Base-by-base conservation (phyloP, 805 yeast genomes). In the Yamadazyma kitorensis region DNA sequence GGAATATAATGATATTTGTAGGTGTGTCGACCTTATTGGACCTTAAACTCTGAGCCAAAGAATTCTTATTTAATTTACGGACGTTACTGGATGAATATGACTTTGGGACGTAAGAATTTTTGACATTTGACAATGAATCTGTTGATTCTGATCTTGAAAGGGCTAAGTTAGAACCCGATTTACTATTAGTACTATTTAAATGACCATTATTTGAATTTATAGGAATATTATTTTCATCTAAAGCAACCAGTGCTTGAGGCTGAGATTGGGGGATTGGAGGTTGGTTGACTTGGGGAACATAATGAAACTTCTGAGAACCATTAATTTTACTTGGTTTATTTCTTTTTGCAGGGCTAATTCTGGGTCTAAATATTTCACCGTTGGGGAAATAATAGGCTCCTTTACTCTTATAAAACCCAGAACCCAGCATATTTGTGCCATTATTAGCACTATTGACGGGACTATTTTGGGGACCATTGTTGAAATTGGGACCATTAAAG, bases 321-420 rank as follows among this genome's bases (percentile, higher is more conserved):
- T 28, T 16, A 7, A 55, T 39, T 43, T 59, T 64, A 25, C 46
- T 45, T 6, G 75, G 76, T 33, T 65, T 57, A 19, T 57, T 47
- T 34, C 73, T 54, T 29, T 57, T 63, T n/a, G 57, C 38, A 2
- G 72, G 72, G 9, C 61, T 57, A 27, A 48, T 52, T 24, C 78
- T 49, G 2, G 78, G 78, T 22, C 71, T 54, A 49, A 73, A 74
- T 2, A 72, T 61, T 45, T 74, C 80, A 31, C 80, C 80, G 48
- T 74, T 73, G 11, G 78, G 78, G 47, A 74, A 74, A 41, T 57
- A 64, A 44, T 54, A 68, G 11, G 61, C 40, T 8, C 65, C 56
- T 20, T 40, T 40, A 19, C 17, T 33, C 15, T 42, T 42, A 24
- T 39, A 34, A 23, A 37, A 13, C 18, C 37, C 24, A 24, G n/a